A percentile compares a stretch with the other conserved stretches of the same genome.
Evolutionary conservation across 2,329 filamentous ascomycete genomes (phyloP).

Genomic region (Eurotiales sp.): DNA sequence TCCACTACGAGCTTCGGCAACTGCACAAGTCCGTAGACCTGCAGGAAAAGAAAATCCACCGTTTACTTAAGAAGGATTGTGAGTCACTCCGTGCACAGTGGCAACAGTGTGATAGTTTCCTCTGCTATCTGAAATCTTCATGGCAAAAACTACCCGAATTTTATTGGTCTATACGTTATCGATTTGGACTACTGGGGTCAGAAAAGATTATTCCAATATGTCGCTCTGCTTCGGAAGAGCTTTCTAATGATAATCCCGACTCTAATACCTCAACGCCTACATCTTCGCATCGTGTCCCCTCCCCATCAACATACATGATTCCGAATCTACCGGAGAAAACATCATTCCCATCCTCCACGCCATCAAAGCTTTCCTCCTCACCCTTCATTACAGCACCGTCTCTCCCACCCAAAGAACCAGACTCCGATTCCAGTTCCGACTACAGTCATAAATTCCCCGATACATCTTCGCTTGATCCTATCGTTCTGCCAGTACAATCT

Average conservation of each 20-base stretch:
- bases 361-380: neutral
- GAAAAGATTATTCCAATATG: conserved; percentile 11
- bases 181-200: conserved; percentile 24
- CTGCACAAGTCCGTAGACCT: conserved; percentile 23
- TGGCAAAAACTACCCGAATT: conserved; percentile 27
- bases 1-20: conserved; percentile 23
- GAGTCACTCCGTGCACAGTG: conserved; percentile 20
- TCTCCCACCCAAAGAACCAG: neutral
- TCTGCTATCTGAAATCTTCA: conserved; percentile 28
- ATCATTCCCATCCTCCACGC: neutral
- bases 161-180: conserved; percentile 24
- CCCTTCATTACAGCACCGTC: neutral
- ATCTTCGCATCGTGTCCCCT: neutral
- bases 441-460: neutral
- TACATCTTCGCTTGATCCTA: neutral
- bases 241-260: neutral
- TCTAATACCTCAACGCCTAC: neutral
- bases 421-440: neutral
- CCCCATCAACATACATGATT: neutral
- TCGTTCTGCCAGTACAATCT: conserved; percentile 4
- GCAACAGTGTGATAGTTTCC: conserved; percentile 23
- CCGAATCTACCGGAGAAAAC: neutral
- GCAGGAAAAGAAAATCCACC: conserved; percentile 25
- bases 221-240: neutral
- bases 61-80: conserved; percentile 27